A percentile compares a stretch with the other conserved stretches of the same genome.
Evolutionary conservation across 2,329 filamentous ascomycete genomes (phyloP).

Genomic region (Moelleriella libera): DNA sequence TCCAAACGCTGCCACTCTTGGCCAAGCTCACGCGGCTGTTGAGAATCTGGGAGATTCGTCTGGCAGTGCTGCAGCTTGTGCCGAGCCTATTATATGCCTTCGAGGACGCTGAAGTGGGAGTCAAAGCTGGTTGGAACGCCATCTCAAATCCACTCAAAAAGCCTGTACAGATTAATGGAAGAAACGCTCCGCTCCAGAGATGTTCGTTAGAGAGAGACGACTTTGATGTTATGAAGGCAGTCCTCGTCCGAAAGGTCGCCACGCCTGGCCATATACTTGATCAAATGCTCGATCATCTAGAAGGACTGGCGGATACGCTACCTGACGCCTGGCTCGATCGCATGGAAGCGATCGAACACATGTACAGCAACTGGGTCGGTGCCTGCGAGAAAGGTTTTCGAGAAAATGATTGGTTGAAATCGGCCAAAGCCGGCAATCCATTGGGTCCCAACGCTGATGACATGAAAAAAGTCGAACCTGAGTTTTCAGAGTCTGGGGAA

Average conservation of each 20-base stretch:
- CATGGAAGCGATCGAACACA: constrained; percentile 65
- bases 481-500: no score
- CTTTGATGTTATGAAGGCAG: constrained; percentile 43
- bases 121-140: constrained; percentile 53
- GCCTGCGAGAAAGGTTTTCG: constrained; percentile 62
- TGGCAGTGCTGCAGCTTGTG: constrained; percentile 60
- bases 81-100: constrained; percentile 55
- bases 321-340: constrained; percentile 79
- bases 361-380: constrained; percentile 70
- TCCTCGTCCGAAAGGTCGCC: constrained; percentile 55
- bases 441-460: neutral
- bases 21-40: constrained; percentile 62
- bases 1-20: constrained; percentile 76
- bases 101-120: constrained; percentile 48
- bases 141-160: constrained; percentile 23
- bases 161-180: constrained; percentile 8
- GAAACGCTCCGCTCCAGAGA: constrained; percentile 6
- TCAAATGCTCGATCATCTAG: constrained; percentile 72
- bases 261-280: constrained; percentile 63
- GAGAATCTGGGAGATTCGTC: constrained; percentile 61
- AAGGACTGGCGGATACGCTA: constrained; percentile 70
- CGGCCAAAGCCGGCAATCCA: neutral
- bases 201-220: constrained; percentile 26
- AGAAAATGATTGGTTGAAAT: constrained; percentile 40
- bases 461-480: no score